A percentile compares a stretch with the other conserved stretches of the same genome.
Evolutionary conservation across 352 stramenopile genomes (phyloP).

Genomic region (Phytophthora chlamydospora): DNA sequence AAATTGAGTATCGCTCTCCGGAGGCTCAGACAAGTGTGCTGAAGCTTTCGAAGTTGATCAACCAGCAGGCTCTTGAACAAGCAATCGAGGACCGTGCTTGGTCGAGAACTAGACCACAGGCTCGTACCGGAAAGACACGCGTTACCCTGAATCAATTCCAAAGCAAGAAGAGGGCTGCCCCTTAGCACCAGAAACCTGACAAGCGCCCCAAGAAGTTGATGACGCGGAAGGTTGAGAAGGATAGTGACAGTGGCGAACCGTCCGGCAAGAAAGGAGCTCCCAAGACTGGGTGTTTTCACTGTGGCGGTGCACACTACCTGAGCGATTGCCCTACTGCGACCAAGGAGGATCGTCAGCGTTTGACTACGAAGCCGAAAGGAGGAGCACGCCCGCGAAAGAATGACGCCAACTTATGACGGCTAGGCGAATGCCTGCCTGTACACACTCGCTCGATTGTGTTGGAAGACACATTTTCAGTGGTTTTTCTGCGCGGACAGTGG

Average conservation of each 20-base stretch:
- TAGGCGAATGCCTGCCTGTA: too few species aligned
- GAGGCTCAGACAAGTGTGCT: neutral
- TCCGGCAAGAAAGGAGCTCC: neutral
- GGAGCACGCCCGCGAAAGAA: neutral
- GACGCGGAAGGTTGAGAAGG: neutral
- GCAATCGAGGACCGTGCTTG: neutral
- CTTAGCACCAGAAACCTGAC: neutral
- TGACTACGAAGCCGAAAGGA: neutral
- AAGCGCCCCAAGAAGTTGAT: neutral
- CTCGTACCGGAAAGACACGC: neutral
- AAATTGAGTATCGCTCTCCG: too few species aligned
- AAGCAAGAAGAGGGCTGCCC: neutral
- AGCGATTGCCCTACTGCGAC: constrained; percentile 7
- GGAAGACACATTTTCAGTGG: too few species aligned
- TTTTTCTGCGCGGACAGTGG: too few species aligned
- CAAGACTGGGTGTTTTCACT: constrained; percentile 22
- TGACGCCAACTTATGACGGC: neutral
- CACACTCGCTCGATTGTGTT: too few species aligned
- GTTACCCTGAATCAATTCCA: neutral
- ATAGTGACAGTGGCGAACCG: neutral
- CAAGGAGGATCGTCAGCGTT: neutral
- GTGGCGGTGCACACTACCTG: constrained; percentile 9
- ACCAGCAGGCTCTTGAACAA: constrained; percentile 3
- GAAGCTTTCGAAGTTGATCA: constrained; percentile 1
- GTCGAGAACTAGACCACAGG: neutral